Evolutionary conservation across 2,329 filamentous ascomycete genomes (phyloP).

Genomic region (Monascus ruber): DNA sequence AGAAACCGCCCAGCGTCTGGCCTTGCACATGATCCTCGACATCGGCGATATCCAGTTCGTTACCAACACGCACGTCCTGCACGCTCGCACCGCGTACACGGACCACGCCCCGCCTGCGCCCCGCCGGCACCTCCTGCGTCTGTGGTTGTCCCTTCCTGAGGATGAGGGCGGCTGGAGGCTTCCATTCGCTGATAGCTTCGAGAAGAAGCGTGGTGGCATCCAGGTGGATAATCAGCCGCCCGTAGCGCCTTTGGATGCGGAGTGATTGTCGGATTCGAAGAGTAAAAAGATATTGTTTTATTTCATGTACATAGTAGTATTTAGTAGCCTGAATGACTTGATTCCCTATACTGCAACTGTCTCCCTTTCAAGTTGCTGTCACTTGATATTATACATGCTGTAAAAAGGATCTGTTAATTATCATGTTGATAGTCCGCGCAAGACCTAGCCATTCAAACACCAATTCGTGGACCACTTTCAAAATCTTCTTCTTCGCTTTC

Average conservation of each 20-base stretch:
- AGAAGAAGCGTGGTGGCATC: conserved; percentile 81
- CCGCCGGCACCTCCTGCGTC: conserved; percentile 64
- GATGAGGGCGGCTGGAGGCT: conserved; percentile 74
- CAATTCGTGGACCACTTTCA: too few relatives aligned
- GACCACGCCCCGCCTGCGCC: conserved; percentile 58
- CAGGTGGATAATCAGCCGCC: conserved; percentile 75
- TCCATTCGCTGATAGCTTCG: conserved; percentile 67
- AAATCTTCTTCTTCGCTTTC: too few relatives aligned
- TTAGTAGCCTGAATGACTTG: too few relatives aligned
- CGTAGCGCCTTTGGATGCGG: conserved; percentile 64
- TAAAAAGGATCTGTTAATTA: too few relatives aligned
- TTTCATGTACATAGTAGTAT: too few relatives aligned
- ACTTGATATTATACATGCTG: too few relatives aligned
- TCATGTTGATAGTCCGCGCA: too few relatives aligned
- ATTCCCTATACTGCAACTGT: too few relatives aligned
- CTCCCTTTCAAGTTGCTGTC: too few relatives aligned
- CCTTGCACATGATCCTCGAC: conserved; percentile 76
- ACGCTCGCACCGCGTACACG: conserved; percentile 70
- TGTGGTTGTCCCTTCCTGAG: conserved; percentile 78
- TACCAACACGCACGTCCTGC: conserved; percentile 67
- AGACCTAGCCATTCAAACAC: too few relatives aligned
- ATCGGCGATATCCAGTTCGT: conserved; percentile 84
- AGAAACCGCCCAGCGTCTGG: conserved; percentile 59
- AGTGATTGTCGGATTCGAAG: conserved; percentile 36
- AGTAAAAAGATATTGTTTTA: too few relatives aligned